A percentile compares a stretch with the other conserved stretches of the same genome.
Evolutionary conservation across 2,329 filamentous ascomycete genomes (phyloP).

Genomic region (Xylariaceae sp.): DNA sequence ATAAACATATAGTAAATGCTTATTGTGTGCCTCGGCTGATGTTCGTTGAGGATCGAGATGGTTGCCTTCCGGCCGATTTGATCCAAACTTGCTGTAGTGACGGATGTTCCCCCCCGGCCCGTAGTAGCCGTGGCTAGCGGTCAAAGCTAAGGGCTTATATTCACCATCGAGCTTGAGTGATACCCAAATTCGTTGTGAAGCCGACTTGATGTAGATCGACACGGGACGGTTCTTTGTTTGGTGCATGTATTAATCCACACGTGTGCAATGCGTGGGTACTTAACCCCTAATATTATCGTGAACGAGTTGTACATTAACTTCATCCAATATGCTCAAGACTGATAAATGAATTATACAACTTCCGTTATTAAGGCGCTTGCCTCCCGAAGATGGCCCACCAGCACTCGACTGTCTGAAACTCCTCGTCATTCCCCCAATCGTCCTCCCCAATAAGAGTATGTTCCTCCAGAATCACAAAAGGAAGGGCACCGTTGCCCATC

Average conservation of each 20-base stretch:
- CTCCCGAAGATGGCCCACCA: constrained; percentile 62
- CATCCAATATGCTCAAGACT: background rate
- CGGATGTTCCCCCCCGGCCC: too few species aligned
- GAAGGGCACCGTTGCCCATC: constrained; percentile 48
- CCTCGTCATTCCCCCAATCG: constrained; percentile 64
- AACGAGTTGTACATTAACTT: background rate
- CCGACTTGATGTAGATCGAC: background rate
- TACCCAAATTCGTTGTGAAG: background rate
- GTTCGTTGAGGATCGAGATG: too few species aligned
- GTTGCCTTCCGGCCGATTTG: too few species aligned
- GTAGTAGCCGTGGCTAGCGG: background rate
- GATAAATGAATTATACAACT: background rate
- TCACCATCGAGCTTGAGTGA: background rate
- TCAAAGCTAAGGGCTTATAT: background rate
- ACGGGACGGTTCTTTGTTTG: background rate
- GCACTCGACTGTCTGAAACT: constrained; percentile 49
- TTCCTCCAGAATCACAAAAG: constrained; percentile 51
- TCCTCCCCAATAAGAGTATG: constrained; percentile 62
- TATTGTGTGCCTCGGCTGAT: too few species aligned
- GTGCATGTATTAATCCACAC: background rate
- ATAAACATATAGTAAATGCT: background rate
- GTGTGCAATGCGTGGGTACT: background rate
- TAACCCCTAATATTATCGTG: background rate
- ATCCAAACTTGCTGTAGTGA: too few species aligned
- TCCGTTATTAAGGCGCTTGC: background rate